Percentiles rank a stretch among this genome's conserved stretches.
Evolutionary conservation across 495 filamentous ascomycete species (phyloP).

Genomic region (Talaromyces nanjingensis): DNA sequence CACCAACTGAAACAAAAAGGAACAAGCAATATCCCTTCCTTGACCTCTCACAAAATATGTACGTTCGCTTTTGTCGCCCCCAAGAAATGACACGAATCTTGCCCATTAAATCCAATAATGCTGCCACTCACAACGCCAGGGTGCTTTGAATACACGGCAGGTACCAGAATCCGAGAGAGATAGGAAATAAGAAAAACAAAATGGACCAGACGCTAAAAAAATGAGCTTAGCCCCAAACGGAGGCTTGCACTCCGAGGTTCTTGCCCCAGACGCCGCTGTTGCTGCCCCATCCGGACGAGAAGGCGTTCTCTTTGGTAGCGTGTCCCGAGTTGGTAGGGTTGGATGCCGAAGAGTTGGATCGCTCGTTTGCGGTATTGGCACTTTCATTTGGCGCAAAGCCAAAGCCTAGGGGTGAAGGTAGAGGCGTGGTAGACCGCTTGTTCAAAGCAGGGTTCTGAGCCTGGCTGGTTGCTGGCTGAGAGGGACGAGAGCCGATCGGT

Average conservation of each 20-base stretch:
- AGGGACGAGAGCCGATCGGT: conserved; percentile 87
- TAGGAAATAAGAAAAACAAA: conserved; percentile 11
- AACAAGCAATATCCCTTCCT: conserved; percentile 12
- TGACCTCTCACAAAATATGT: conserved; percentile 14
- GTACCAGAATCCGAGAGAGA: conserved; percentile 5
- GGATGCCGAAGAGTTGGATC: conserved; percentile 54
- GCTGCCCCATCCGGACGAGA: conserved; percentile 63
- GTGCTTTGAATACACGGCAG: conserved; percentile 13
- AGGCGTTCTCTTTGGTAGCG: conserved; percentile 23
- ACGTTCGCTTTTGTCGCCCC: conserved; percentile 9
- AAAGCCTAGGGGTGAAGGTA: conserved; percentile 77
- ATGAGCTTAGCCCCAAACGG: conserved; percentile 62
- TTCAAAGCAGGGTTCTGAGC: conserved; percentile 58
- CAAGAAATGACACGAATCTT: conserved; percentile 17
- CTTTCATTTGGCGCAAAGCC: conserved; percentile 57
- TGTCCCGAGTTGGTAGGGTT: conserved; percentile 42
- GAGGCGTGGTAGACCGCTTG: conserved; percentile 84
- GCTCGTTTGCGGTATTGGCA: conserved; percentile 43
- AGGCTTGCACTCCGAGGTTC: conserved; percentile 64
- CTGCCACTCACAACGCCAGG: conserved; percentile 13
- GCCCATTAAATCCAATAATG: conserved; percentile 9
- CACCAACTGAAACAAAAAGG: conserved; percentile 6
- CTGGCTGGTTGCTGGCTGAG: conserved; percentile 40
- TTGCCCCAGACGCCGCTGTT: conserved; percentile 72
- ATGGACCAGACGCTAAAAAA: background rate